phyloP scores from a whole-genome alignment of 202 grass and related monocot genomes.

The Carex arenaria region DNA sequence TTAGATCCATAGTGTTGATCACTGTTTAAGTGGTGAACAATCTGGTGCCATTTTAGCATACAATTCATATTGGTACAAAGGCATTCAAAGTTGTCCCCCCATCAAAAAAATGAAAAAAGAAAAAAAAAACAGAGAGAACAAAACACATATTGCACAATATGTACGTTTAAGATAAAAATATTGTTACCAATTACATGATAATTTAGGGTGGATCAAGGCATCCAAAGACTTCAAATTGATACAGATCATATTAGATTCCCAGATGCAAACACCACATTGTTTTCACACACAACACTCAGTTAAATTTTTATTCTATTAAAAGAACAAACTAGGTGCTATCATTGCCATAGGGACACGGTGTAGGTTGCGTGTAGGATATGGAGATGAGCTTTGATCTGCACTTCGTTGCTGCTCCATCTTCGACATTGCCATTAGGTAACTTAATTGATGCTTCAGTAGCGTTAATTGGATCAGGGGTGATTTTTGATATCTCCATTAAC shows the following conservation, averaged over 20 bases:
- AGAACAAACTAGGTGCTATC: slow-evolving; percentile 4
- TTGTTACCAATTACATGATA: not conserved
- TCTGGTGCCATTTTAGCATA: not conserved
- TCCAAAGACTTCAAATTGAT: not conserved
- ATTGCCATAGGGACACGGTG: slow-evolving; percentile 32
- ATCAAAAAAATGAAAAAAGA: not conserved
- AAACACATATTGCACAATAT: not conserved
- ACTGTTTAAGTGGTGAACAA: not conserved
- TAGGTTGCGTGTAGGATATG: slow-evolving; percentile 53
- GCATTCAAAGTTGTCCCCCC: not conserved
- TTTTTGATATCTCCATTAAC: slow-evolving; percentile 80
- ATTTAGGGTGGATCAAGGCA: not conserved
- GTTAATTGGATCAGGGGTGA: slow-evolving; percentile 35
- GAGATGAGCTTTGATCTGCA: slow-evolving; percentile 94
- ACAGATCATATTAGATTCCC: not conserved
- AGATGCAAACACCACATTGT: slow-evolving; percentile 34
- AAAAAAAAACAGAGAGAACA: not conserved
- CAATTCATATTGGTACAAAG: not conserved
- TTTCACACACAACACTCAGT: slow-evolving; percentile 15
- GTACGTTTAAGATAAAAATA: not conserved
- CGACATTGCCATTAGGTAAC: slow-evolving; percentile 22
- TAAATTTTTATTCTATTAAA: slow-evolving; percentile 1
- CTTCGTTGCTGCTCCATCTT: slow-evolving; percentile 38
- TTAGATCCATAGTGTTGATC: not conserved
- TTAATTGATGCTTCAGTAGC: slow-evolving; percentile 19